These are phyloP conservation scores for Microcyclosporella mali DNA, from an alignment of 2,329 filamentous ascomycete genomes.

Conservation along the genomic window DNA sequence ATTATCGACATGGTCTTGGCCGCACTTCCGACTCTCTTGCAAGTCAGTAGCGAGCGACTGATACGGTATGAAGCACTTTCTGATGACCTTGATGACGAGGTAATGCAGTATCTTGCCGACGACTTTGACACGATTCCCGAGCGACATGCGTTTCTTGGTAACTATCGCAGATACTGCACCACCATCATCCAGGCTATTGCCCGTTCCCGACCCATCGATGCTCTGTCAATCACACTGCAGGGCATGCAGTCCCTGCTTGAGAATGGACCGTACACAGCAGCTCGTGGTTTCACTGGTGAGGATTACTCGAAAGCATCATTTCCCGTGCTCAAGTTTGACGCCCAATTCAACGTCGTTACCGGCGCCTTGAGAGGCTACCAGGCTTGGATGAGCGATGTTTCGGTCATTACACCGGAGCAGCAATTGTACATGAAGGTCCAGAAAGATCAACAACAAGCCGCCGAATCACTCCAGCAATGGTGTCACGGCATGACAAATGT, in stretches of 20 bases:
- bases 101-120: slow-evolving; percentile 75
- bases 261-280: slow-evolving; percentile 63
- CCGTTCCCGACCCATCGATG: slow-evolving; percentile 72
- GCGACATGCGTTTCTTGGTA: slow-evolving; percentile 88
- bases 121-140: slow-evolving; percentile 95
- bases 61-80: slow-evolving; percentile 83
- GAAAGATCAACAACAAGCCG: slow-evolving; percentile 52
- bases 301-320: slow-evolving; percentile 59
- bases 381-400: slow-evolving; percentile 59
- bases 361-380: slow-evolving; percentile 81
- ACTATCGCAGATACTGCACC: slow-evolving; percentile 86
- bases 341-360: slow-evolving; percentile 83
- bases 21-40: slow-evolving; percentile 69
- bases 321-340: slow-evolving; percentile 73
- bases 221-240: slow-evolving; percentile 77
- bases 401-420: slow-evolving; percentile 35
- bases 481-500: slow-evolving; percentile 64
- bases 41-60: slow-evolving; percentile 75
- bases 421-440: slow-evolving; percentile 48
- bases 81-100: slow-evolving; percentile 72
- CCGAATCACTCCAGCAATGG: slow-evolving; percentile 51
- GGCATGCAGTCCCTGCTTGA: slow-evolving; percentile 69
- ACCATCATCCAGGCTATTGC: slow-evolving; percentile 84
- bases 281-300: slow-evolving; percentile 54
- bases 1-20: slow-evolving; percentile 54